phyloP scores from a whole-genome alignment of 768 basidiomycete species.

The Suillus subalutaceus region DNA sequence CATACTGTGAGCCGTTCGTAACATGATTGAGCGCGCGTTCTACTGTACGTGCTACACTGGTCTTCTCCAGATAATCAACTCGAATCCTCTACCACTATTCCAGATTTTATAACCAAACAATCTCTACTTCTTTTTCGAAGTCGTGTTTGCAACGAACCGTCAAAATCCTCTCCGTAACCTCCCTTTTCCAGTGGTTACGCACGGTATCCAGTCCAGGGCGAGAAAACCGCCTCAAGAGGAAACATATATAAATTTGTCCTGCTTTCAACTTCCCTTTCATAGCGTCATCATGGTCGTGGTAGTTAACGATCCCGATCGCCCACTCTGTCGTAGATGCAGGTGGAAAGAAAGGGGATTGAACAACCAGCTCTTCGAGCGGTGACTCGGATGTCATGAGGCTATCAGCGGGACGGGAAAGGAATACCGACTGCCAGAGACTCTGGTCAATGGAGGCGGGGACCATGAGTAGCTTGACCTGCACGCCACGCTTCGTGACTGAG shows the following conservation, averaged over 20 bases:
- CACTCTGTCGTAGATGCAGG: conserved; percentile 8
- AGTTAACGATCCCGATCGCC: conserved; percentile 12
- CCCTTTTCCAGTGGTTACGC: conserved; percentile 3
- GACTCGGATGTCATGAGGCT: neutral
- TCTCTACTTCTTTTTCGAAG: neutral
- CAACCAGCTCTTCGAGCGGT: conserved; percentile 1
- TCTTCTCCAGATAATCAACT: neutral
- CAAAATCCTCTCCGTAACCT: neutral
- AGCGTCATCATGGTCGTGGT: conserved; percentile 5
- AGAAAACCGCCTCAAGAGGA: conserved; percentile 6
- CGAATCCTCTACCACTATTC: neutral
- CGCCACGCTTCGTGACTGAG: conserved; percentile 11
- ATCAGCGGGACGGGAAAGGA: neutral
- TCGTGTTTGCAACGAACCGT: neutral
- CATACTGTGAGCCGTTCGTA: too few relatives aligned
- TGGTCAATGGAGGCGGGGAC: neutral
- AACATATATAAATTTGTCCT: conserved; percentile 4
- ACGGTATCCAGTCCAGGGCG: neutral
- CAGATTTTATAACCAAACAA: neutral
- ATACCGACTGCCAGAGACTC: conserved; percentile 7
- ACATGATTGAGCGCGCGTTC: too few relatives aligned
- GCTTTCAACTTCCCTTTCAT: neutral
- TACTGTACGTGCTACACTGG: too few relatives aligned
- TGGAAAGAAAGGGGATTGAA: conserved; percentile 2
- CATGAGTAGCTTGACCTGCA: conserved; percentile 9